Percentiles rank a stretch among this genome's conserved stretches.
These are phyloP conservation scores for Mentha longifolia DNA, from an alignment of 257 asterid genomes.

Conservation along the genomic window DNA sequence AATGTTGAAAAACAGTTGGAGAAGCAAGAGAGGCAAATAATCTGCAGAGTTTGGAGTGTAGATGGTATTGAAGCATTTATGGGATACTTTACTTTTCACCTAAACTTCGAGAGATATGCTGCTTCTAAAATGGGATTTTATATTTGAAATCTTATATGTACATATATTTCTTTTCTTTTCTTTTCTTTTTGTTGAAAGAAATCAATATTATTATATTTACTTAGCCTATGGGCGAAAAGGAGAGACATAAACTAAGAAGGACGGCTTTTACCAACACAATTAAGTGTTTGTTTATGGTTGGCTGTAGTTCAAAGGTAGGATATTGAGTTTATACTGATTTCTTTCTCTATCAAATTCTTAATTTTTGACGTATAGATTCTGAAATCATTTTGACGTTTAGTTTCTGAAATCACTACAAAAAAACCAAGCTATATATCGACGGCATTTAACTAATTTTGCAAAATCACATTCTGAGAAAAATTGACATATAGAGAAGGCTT, in stretches of 20 bases:
- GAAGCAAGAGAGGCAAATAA: neutral
- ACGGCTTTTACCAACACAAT: neutral
- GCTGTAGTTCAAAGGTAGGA: constrained; percentile 12
- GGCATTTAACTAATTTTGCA: no score
- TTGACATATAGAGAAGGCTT: no score
- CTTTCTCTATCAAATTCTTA: neutral
- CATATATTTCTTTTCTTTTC: no score
- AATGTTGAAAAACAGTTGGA: neutral
- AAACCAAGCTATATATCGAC: no score
- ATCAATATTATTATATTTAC: neutral
- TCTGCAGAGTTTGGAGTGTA: neutral
- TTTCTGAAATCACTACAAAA: neutral
- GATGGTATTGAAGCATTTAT: neutral
- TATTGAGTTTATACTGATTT: neutral
- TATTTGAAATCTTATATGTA: neutral
- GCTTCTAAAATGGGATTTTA: neutral
- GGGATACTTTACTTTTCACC: constrained; percentile 2
- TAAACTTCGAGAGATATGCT: constrained; percentile 21
- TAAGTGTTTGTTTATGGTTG: constrained; percentile 1
- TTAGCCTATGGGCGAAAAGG: neutral
- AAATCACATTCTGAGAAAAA: no score
- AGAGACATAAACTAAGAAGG: neutral
- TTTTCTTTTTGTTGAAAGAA: neutral
- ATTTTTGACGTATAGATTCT: neutral
- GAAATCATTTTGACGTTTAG: no score